Percentiles rank a stretch among this genome's conserved stretches.
These are phyloP conservation scores for Pouteria campechiana DNA, from an alignment of 179 eudicot genomes.

Conservation along the genomic window DNA sequence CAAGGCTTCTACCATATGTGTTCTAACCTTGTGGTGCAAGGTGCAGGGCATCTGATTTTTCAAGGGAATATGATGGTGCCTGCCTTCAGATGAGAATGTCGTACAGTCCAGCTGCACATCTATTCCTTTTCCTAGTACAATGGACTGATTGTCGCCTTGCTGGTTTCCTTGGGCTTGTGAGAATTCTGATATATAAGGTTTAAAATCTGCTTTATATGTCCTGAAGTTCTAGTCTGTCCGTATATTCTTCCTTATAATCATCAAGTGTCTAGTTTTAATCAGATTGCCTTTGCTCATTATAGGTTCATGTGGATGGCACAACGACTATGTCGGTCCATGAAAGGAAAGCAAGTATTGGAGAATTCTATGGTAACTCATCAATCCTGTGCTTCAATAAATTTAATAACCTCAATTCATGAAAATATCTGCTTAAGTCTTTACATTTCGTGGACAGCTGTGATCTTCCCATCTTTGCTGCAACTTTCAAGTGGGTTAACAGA, in stretches of 20 bases:
- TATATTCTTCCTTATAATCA: too few relatives aligned
- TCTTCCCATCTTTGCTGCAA: slow-evolving; percentile 89
- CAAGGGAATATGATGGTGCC: slow-evolving; percentile 89
- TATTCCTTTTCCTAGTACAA: slow-evolving; percentile 91
- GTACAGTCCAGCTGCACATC: slow-evolving; percentile 90
- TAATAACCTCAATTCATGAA: too few relatives aligned
- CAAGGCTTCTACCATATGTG: too few relatives aligned
- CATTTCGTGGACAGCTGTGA: slow-evolving; percentile 41
- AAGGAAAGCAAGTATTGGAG: slow-evolving; percentile 87
- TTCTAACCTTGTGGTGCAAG: background rate
- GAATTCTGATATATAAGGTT: slow-evolving; percentile 87
- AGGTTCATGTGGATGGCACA: slow-evolving; percentile 97
- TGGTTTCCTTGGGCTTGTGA: slow-evolving; percentile 78
- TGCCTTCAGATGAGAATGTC: slow-evolving; percentile 98
- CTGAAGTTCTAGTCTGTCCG: background rate
- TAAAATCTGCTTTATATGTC: background rate
- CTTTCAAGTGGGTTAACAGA: slow-evolving; percentile 86
- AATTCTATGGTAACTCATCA: slow-evolving; percentile 84
- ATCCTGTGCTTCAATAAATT: slow-evolving; percentile 2
- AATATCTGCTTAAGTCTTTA: too few relatives aligned
- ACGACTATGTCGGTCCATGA: slow-evolving; percentile 95
- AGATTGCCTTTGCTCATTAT: slow-evolving; percentile 2
- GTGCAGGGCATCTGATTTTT: slow-evolving; percentile 79
- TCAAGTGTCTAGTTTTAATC: background rate
- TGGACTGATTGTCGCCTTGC: slow-evolving; percentile 97